Conservation (phyloP, 306 rosid genomes). For the Cucurbita pepo region DNA sequence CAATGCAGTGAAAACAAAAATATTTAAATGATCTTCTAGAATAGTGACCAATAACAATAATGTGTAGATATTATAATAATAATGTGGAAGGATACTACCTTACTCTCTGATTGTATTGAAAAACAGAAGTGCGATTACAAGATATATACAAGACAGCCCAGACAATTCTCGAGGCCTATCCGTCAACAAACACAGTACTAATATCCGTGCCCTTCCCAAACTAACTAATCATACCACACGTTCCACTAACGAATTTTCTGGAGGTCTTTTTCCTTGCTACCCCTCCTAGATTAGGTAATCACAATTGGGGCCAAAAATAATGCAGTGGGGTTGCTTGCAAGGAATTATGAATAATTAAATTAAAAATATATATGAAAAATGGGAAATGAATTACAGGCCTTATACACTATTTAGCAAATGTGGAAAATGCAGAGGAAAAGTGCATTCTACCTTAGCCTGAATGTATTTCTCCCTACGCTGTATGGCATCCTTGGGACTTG, state of each 20-base stretch:
- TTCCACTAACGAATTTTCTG: neutral
- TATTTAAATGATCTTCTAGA: neutral
- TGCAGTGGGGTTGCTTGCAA: neutral
- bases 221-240: neutral
- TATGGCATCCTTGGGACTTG: constrained; percentile 41
- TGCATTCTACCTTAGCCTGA: constrained; percentile 65
- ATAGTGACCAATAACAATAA: neutral
- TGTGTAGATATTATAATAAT: neutral
- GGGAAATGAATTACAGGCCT: neutral
- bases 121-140: neutral
- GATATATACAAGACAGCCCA: neutral
- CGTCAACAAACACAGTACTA: neutral
- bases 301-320: neutral
- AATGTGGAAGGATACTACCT: neutral
- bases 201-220: neutral
- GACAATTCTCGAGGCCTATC: neutral
- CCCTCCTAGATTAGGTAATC: neutral
- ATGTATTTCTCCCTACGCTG: constrained; percentile 67
- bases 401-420: neutral
- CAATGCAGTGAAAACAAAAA: neutral
- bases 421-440: neutral
- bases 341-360: neutral
- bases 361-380: neutral
- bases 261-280: neutral
- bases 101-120: neutral